Percentiles rank a stretch among this genome's conserved stretches.
Evolutionary conservation across 1,284 basidiomycete species (phyloP).

Genomic region (Kwoniella shivajii): DNA sequence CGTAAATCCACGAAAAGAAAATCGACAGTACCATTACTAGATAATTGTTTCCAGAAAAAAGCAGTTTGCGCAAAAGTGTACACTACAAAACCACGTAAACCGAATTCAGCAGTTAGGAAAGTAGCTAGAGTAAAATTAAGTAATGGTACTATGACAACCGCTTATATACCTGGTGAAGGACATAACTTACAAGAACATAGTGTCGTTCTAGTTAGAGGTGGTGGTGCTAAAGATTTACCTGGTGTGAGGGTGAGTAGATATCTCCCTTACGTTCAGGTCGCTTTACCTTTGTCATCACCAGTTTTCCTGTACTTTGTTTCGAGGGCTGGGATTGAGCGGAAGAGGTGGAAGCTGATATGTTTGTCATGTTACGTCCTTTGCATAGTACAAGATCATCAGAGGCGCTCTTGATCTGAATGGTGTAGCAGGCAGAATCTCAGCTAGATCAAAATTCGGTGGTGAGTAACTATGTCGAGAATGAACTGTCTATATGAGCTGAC

Average conservation of each 20-base stretch:
- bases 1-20: slow-evolving; percentile 57
- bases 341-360: neutral
- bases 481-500: too few relatives aligned
- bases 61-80: slow-evolving; percentile 84
- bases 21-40: slow-evolving; percentile 74
- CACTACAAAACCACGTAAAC: slow-evolving; percentile 91
- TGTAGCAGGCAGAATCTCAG: slow-evolving; percentile 78
- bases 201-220: slow-evolving; percentile 91
- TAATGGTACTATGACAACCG: slow-evolving; percentile 85
- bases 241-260: slow-evolving; percentile 81
- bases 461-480: too few relatives aligned
- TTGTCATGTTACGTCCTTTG: neutral
- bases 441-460: slow-evolving; percentile 94
- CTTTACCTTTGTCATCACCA: too few relatives aligned
- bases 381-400: slow-evolving; percentile 90
- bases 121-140: slow-evolving; percentile 91
- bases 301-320: too few relatives aligned
- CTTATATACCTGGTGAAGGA: slow-evolving; percentile 96
- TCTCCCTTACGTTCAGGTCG: too few relatives aligned
- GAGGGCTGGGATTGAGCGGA: too few relatives aligned
- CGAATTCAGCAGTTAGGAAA: slow-evolving; percentile 98
- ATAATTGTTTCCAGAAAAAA: slow-evolving; percentile 79
- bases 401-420: slow-evolving; percentile 90
- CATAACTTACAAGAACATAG: slow-evolving; percentile 98
- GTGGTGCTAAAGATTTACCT: slow-evolving; percentile 94